These are phyloP conservation scores for Cicer judaicum DNA, from an alignment of 306 rosid species.

Conservation along the genomic window DNA sequence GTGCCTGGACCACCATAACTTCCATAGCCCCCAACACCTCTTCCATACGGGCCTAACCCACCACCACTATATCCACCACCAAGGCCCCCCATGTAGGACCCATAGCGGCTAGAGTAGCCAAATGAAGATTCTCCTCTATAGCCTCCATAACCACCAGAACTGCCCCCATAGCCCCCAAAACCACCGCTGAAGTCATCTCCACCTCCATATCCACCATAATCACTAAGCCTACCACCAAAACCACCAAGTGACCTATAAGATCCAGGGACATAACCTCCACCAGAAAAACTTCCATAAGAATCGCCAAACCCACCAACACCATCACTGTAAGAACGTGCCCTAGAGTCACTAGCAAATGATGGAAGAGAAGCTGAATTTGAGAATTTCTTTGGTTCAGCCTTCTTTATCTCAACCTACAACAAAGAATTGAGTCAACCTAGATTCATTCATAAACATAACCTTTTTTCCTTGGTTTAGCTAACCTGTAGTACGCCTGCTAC, in stretches of 20 bases:
- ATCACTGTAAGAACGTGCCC: conserved; percentile 88
- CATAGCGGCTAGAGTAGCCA: conserved; percentile 64
- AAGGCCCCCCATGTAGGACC: conserved; percentile 62
- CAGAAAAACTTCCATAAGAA: conserved; percentile 78
- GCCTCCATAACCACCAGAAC: conserved; percentile 53
- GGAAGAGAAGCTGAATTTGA: conserved; percentile 87
- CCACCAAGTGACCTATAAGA: conserved; percentile 87
- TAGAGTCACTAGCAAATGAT: conserved; percentile 91
- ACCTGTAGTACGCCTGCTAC: conserved; percentile 56
- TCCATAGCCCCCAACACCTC: conserved; percentile 58
- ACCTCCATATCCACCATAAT: conserved; percentile 65
- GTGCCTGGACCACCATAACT: conserved; percentile 60
- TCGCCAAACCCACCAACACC: conserved; percentile 80
- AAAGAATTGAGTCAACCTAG: conserved; percentile 96
- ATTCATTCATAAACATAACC: conserved; percentile 47
- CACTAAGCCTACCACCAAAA: conserved; percentile 73
- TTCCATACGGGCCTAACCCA: conserved; percentile 61
- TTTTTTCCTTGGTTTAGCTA: conserved; percentile 47
- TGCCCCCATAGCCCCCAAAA: conserved; percentile 58
- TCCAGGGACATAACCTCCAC: conserved; percentile 75
- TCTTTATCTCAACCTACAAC: conserved; percentile 99
- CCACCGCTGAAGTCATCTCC: conserved; percentile 60
- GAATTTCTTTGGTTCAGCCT: conserved; percentile 99
- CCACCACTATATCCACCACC: conserved; percentile 58
- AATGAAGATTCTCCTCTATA: conserved; percentile 57